These are phyloP conservation scores for Thermothielavioides terrestris DNA, from an alignment of 495 filamentous ascomycete species.

Conservation along the genomic window DNA sequence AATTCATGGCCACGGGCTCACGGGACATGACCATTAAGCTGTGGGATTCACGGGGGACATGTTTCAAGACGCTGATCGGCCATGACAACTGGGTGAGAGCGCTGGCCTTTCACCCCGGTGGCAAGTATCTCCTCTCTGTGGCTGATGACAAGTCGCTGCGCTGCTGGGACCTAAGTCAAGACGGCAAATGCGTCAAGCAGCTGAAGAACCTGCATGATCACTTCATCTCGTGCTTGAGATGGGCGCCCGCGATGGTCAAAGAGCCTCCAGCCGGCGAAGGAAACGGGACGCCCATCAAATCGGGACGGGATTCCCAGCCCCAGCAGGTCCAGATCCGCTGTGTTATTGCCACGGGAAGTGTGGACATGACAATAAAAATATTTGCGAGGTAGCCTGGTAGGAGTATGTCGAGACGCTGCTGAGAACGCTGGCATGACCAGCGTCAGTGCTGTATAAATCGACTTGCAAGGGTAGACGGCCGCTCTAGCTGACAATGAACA, in stretches of 20 bases:
- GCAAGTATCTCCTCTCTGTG: constrained; percentile 80
- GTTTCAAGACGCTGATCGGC: constrained; percentile 77
- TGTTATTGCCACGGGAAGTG: constrained; percentile 56
- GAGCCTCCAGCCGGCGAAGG: constrained; percentile 39
- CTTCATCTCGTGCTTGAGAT: constrained; percentile 79
- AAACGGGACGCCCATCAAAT: constrained; percentile 41
- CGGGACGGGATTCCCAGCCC: constrained; percentile 2
- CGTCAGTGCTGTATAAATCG: no score
- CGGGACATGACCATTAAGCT: constrained; percentile 86
- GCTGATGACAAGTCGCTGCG: constrained; percentile 86
- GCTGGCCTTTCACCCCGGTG: constrained; percentile 84
- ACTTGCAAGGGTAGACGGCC: no score
- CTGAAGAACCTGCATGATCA: constrained; percentile 71
- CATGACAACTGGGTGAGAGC: constrained; percentile 96
- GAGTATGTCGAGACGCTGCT: no score
- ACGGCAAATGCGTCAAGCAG: constrained; percentile 79
- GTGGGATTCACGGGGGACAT: constrained; percentile 77
- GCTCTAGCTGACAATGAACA: no score
- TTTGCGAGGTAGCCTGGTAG: constrained; percentile 52
- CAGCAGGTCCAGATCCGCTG: constrained; percentile 43
- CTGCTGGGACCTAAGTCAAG: constrained; percentile 91
- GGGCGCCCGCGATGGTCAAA: constrained; percentile 70
- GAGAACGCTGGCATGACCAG: no score
- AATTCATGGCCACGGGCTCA: constrained; percentile 84
- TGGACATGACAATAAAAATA: constrained; percentile 51